Evolutionary conservation across 371 early-diverging fungal genomes (phyloP), one percentile per base, ranked within the genome.

Genomic region (Syncephalastrum sp.): DNA sequence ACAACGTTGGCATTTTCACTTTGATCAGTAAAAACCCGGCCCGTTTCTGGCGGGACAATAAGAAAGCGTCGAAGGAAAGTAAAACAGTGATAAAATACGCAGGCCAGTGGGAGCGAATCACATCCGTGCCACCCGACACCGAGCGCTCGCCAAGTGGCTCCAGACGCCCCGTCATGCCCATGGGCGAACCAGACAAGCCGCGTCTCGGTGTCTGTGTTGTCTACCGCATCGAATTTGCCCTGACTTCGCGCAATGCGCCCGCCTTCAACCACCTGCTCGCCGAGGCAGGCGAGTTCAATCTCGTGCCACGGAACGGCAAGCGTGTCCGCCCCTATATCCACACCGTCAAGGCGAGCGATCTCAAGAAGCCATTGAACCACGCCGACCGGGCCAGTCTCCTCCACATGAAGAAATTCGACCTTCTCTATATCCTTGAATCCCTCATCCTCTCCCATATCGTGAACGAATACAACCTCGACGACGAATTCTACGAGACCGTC

Each of bases 341-440:
- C 29, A 0, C 15, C 38, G 5, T 49, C 60, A 2, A 42, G 25
- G 1, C 42, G 42, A 5, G n/a, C 69, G 2, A 61, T 56, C 1
- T 56, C 43, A 12, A 12, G 12, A 6, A 5, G 10, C 38, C 38
- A 5, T 61, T 52, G 1, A 54, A 48, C 8, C 72, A 78, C 49
- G 42, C 61, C 1, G 58, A 71, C 6, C 58, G 78, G 6, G 59
- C 66, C 4, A 23, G 13, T 0, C 38, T 33, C 2, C 10, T 33
- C 2, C 41, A 63, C 0, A 41, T 61, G 3, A 7, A 57, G 0
- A 45, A 54, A 2, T 82, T 73, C 42, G 75, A 81, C 17, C 74
- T 77, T 0, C 64, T 78, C 0, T 85, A 82, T 43, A 38, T 73
- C 53, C 64, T 85, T 10, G 85, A 85, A 53, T 69, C 68, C 0